Evolutionary conservation across 306 rosid species (phyloP), one percentile per base, ranked within the genome.

Genomic region (Phaseolus lunatus): DNA sequence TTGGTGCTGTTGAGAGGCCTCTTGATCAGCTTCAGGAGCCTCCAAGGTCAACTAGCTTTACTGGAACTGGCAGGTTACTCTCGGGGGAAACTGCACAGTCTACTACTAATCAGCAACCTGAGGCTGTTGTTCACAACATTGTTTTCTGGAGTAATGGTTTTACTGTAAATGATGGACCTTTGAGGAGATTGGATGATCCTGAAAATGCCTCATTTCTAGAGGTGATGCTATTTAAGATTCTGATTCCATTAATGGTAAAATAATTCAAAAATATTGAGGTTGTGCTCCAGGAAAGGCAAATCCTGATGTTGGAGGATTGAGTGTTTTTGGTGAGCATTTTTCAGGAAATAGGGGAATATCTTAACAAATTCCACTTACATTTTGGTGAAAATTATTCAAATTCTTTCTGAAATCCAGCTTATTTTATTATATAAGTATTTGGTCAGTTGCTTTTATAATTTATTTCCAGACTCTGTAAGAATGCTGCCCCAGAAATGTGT

Each of bases 161-260:
- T 81, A 88, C 94, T 3, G 91, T 95, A 59, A 86, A 92, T 76
- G 99, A 90, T 66, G 97, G 99, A 31, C 97, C 96, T 77, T 81
- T 95, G 90, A 90, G 99, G 89, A 90, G 91, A 29, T 75, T 95
- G 96, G 99, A 95, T 5, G 97, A 95, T 86, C 99, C 99, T 75
- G 93, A 91, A 85, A 95, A 95, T 82, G 96, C 97, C 18, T 37
- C 93, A 37, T 92, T 92, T 87, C 79, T 95, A 72, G 99, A 95
- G 96, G 99, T 92, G 83, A 77, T 49, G 35, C 54, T 44, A 43
- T 48, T 75, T 39, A 14, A 39, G 57, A 23, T 27, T 78, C 44
- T 61, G 62, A 35, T 45, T 77, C 65, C 37, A 20, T 76, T 14
- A 22, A 64, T 67, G 58, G 58, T 39, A n/a, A 41, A 77, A 50